phyloP scores from a whole-genome alignment of 352 stramenopile species.

The Pythium biforme region DNA sequence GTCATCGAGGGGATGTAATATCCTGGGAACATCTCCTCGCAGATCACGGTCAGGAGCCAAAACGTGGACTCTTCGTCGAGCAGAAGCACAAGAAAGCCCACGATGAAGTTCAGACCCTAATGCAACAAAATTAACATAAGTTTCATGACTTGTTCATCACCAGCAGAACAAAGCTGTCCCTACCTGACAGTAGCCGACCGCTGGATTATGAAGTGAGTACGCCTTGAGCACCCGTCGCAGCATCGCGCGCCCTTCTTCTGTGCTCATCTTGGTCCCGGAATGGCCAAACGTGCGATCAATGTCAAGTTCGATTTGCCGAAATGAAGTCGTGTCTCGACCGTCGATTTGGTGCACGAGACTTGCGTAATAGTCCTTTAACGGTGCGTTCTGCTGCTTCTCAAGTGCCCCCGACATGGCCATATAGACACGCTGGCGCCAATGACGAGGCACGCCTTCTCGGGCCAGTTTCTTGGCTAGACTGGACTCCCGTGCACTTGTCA shows the following conservation, averaged over 20 bases:
- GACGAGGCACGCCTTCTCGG: slow-evolving; percentile 53
- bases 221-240: slow-evolving; percentile 73
- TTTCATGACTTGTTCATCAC: not conserved
- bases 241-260: slow-evolving; percentile 43
- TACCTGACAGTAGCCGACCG: slow-evolving; percentile 85
- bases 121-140: not conserved
- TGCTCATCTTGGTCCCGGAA: slow-evolving; percentile 62
- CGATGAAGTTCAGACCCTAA: slow-evolving; percentile 86
- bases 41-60: slow-evolving; percentile 86
- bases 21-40: slow-evolving; percentile 86
- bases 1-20: slow-evolving; percentile 90
- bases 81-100: slow-evolving; percentile 77
- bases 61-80: slow-evolving; percentile 88
- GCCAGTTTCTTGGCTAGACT: slow-evolving; percentile 33
- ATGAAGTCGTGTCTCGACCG: slow-evolving; percentile 48
- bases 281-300: slow-evolving; percentile 86
- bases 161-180: not conserved
- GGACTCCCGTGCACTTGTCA: slow-evolving; percentile 23
- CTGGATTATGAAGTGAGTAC: slow-evolving; percentile 78
- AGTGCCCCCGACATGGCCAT: slow-evolving; percentile 61
- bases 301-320: slow-evolving; percentile 85
- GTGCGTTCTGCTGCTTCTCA: slow-evolving; percentile 55
- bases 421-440: slow-evolving; percentile 67
- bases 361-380: slow-evolving; percentile 44
- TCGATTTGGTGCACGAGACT: slow-evolving; percentile 45